phyloP scores from a whole-genome alignment of 2,329 filamentous ascomycete genomes.

The Lecanicillium sp. region DNA sequence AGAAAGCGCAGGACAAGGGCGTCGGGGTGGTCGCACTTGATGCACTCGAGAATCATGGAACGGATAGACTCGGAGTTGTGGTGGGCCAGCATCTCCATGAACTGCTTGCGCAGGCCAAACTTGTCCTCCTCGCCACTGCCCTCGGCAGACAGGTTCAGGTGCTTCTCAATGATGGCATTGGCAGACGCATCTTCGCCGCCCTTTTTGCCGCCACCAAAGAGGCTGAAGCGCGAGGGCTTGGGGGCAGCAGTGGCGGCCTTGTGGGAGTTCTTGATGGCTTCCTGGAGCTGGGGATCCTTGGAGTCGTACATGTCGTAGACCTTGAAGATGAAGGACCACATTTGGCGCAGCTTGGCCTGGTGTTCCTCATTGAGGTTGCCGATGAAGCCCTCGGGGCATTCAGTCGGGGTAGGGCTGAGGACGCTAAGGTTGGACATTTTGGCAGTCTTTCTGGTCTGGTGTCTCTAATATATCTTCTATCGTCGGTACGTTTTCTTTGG shows the following conservation, averaged over 20 bases:
- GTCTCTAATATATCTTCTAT: too few species aligned
- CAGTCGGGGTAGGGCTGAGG: background rate
- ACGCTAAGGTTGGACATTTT: too few species aligned
- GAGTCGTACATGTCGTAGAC: constrained; percentile 13
- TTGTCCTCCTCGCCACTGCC: constrained; percentile 44
- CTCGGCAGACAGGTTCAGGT: constrained; percentile 20
- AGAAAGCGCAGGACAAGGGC: constrained; percentile 30
- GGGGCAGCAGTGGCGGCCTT: constrained; percentile 32
- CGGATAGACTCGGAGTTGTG: constrained; percentile 15
- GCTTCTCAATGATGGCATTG: constrained; percentile 6
- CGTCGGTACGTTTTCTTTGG: too few species aligned
- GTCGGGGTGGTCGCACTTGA: constrained; percentile 26
- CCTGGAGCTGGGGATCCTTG: constrained; percentile 15
- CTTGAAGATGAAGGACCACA: constrained; percentile 16
- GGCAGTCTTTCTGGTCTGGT: too few species aligned
- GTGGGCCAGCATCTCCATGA: constrained; percentile 8
- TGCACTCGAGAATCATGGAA: constrained; percentile 14
- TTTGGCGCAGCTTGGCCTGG: constrained; percentile 15
- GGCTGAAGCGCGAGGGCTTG: constrained; percentile 58
- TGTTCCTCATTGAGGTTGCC: constrained; percentile 17
- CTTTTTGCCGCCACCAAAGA: constrained; percentile 49
- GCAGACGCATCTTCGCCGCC: constrained; percentile 26
- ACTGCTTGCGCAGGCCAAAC: constrained; percentile 42
- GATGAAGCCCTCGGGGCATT: constrained; percentile 9
- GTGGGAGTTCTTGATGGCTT: constrained; percentile 14